Evolutionary conservation across 192 early-diverging fungal species (phyloP).

Genomic region (Umbelopsis ramanniana): DNA sequence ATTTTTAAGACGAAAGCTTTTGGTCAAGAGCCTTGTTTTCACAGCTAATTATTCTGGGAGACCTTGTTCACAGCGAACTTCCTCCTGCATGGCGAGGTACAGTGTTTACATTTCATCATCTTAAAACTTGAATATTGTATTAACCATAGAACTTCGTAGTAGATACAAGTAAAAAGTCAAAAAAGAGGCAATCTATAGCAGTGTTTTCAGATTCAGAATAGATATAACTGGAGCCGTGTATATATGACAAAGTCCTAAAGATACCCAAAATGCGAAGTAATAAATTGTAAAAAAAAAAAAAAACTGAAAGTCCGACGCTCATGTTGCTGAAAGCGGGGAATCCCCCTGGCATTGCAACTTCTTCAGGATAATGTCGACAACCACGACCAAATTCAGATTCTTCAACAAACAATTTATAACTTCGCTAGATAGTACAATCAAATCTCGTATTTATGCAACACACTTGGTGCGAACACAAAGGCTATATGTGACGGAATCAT

Average conservation of each 20-base stretch:
- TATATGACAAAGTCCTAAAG: background rate
- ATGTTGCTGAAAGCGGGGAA: too few relatives aligned
- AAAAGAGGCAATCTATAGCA: background rate
- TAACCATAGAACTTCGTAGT: background rate
- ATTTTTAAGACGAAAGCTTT: background rate
- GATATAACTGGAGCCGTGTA: background rate
- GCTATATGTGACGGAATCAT: too few relatives aligned
- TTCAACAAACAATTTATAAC: too few relatives aligned
- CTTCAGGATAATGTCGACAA: too few relatives aligned
- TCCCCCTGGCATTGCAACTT: too few relatives aligned
- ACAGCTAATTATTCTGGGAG: background rate
- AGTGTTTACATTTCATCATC: background rate
- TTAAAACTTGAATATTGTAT: background rate
- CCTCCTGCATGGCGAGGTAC: background rate
- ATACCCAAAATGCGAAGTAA: background rate
- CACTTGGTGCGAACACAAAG: too few relatives aligned
- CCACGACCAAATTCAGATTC: too few relatives aligned
- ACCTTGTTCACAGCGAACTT: background rate
- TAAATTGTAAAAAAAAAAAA: too few relatives aligned
- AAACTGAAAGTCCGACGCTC: too few relatives aligned
- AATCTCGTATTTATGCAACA: too few relatives aligned
- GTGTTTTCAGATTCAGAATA: conserved; percentile 15
- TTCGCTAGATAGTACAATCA: too few relatives aligned
- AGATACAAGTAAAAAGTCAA: conserved; percentile 3
- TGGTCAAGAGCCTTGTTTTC: background rate